phyloP scores from a whole-genome alignment of 768 basidiomycete genomes.

The Ephemerocybe angulata region DNA sequence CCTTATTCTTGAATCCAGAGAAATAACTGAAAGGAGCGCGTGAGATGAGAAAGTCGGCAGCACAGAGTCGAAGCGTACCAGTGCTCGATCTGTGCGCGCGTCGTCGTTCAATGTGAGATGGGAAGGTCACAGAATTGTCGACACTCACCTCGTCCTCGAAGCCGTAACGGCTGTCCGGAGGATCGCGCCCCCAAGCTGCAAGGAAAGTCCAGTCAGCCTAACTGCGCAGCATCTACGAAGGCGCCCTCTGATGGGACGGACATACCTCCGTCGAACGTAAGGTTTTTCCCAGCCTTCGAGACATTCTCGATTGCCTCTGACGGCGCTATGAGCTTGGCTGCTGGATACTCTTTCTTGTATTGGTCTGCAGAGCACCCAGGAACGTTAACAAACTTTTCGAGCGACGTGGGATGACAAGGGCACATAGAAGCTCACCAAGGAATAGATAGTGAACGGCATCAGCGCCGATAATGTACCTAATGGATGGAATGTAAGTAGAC shows the following conservation, averaged over 20 bases:
- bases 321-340: constrained; percentile 70
- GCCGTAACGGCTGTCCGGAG: constrained; percentile 63
- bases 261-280: constrained; percentile 62
- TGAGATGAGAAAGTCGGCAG: background rate
- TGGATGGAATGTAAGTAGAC: background rate
- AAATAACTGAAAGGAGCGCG: constrained; percentile 52
- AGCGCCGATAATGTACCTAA: constrained; percentile 55
- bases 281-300: constrained; percentile 48
- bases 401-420: background rate
- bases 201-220: constrained; percentile 3
- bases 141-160: constrained; percentile 62
- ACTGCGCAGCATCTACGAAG: too few relatives aligned
- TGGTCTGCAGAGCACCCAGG: constrained; percentile 16
- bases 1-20: constrained; percentile 68
- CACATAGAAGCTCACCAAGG: constrained; percentile 37
- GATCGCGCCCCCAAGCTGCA: constrained; percentile 61
- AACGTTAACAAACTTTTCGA: background rate
- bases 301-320: constrained; percentile 40
- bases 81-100: constrained; percentile 39
- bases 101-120: background rate
- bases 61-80: constrained; percentile 41
- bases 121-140: background rate
- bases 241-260: background rate
- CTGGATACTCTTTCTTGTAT: constrained; percentile 66
- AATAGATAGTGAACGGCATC: constrained; percentile 60